phyloP scores from a whole-genome alignment of 2,329 filamentous ascomycete genomes.

The Arthrinium phaeospermum region DNA sequence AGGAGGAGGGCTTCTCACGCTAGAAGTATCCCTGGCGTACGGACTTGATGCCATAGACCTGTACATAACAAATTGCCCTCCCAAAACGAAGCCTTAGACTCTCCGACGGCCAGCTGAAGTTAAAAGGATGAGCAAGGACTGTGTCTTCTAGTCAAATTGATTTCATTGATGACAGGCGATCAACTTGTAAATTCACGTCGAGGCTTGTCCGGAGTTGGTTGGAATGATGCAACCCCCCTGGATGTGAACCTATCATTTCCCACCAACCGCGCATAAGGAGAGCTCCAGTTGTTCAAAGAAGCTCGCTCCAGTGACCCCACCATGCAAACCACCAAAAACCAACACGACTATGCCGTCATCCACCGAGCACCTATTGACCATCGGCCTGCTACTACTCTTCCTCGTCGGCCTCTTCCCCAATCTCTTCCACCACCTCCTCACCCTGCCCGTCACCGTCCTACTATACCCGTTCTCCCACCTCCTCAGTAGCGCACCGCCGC shows the following conservation, averaged over 20 bases:
- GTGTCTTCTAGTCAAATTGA: constrained; percentile 6
- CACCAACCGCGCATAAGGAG: background rate
- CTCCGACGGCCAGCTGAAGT: constrained; percentile 2
- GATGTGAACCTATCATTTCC: constrained; percentile 4
- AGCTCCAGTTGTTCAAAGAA: constrained; percentile 10
- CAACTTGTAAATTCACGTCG: background rate
- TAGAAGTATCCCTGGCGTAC: background rate
- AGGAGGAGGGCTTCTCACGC: background rate
- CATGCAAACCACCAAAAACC: constrained; percentile 22
- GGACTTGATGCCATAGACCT: constrained; percentile 11
- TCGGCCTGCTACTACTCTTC: constrained; percentile 54
- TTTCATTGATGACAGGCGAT: constrained; percentile 16
- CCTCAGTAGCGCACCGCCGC: constrained; percentile 21
- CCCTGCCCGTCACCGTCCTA: constrained; percentile 52
- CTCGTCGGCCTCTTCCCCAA: constrained; percentile 58
- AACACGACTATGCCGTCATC: constrained; percentile 46
- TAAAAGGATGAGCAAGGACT: constrained; percentile 9
- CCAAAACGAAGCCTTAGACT: constrained; percentile 9
- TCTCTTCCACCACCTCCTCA: constrained; percentile 58
- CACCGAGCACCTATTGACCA: constrained; percentile 44
- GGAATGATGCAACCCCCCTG: background rate
- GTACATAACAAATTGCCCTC: constrained; percentile 14
- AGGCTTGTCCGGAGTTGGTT: background rate
- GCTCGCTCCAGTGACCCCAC: constrained; percentile 12
- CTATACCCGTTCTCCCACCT: constrained; percentile 33